Evolutionary conservation across 2,329 filamentous ascomycete genomes (phyloP).

Genomic region (Blastomyces silverae): DNA sequence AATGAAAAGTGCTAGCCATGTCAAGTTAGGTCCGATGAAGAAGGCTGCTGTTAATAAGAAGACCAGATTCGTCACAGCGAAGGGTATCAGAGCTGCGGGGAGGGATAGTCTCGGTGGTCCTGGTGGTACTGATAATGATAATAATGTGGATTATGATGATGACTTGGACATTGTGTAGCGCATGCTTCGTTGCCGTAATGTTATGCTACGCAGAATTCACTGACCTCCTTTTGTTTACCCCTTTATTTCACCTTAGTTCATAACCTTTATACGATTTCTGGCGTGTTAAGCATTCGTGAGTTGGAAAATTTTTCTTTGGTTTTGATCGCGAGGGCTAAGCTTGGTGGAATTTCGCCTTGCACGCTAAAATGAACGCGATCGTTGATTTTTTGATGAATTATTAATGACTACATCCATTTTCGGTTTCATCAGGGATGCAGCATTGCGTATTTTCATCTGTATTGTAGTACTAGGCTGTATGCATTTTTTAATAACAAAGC

Average conservation of each 20-base stretch:
- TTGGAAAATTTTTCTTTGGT: not conserved
- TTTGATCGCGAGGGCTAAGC: not conserved
- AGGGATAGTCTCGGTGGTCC: constrained; percentile 58
- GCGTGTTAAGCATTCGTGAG: not conserved
- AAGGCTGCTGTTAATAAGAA: constrained; percentile 47
- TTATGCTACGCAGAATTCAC: not conserved
- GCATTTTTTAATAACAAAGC: not conserved
- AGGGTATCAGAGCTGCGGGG: constrained; percentile 69
- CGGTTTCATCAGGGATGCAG: not conserved
- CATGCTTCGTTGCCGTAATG: not conserved
- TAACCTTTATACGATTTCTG: not conserved
- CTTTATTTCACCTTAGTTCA: not conserved
- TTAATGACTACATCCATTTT: not conserved
- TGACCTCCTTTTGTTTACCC: not conserved
- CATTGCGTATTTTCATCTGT: not conserved
- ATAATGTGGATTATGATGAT: constrained; percentile 47
- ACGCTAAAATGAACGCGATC: not conserved
- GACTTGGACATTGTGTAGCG: constrained; percentile 44
- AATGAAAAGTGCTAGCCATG: constrained; percentile 34
- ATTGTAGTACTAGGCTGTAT: not conserved
- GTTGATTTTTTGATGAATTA: not conserved
- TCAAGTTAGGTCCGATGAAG: constrained; percentile 36
- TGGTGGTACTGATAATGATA: constrained; percentile 24
- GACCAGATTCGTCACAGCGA: constrained; percentile 71
- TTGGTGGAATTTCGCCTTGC: not conserved